Evolutionary conservation across 1,139 yeast species (phyloP).

Genomic region (Saccharomyces hybrid): DNA sequence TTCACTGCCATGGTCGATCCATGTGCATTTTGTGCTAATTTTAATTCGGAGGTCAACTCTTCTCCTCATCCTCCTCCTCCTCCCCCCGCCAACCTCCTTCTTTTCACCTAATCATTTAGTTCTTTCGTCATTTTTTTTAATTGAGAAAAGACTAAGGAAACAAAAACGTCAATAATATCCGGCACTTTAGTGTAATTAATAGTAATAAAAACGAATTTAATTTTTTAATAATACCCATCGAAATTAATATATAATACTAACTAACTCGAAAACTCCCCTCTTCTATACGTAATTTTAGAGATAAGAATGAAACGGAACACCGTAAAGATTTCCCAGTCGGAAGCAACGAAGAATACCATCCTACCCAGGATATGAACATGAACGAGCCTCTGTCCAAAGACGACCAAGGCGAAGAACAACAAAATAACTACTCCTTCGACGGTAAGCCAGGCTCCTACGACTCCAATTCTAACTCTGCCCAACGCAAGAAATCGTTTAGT

Average conservation of each 20-base stretch:
- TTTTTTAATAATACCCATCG: not conserved
- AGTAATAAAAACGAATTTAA: not conserved
- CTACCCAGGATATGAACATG: not conserved
- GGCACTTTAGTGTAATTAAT: not conserved
- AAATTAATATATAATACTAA: not conserved
- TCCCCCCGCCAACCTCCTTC: not conserved
- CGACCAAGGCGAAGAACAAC: not conserved
- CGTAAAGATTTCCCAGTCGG: slow-evolving; percentile 5
- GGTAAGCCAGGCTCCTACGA: not conserved
- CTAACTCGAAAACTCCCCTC: not conserved
- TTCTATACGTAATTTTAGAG: not conserved
- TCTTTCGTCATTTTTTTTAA: not conserved
- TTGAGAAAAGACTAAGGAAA: not conserved
- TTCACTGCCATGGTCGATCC: not conserved
- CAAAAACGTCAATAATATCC: not conserved
- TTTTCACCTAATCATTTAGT: not conserved
- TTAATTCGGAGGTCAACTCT: not conserved
- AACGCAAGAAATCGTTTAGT: not conserved
- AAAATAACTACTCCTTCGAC: not conserved
- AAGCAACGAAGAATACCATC: not conserved
- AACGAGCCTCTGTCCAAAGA: not conserved
- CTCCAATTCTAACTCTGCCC: not conserved
- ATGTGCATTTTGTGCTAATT: not conserved
- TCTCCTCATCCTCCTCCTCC: not conserved
- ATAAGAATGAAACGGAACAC: not conserved